A percentile compares a stretch with the other conserved stretches of the same genome.
Conservation (phyloP, 495 filamentous ascomycete species). For the Aspergillus funiculosus region DNA sequence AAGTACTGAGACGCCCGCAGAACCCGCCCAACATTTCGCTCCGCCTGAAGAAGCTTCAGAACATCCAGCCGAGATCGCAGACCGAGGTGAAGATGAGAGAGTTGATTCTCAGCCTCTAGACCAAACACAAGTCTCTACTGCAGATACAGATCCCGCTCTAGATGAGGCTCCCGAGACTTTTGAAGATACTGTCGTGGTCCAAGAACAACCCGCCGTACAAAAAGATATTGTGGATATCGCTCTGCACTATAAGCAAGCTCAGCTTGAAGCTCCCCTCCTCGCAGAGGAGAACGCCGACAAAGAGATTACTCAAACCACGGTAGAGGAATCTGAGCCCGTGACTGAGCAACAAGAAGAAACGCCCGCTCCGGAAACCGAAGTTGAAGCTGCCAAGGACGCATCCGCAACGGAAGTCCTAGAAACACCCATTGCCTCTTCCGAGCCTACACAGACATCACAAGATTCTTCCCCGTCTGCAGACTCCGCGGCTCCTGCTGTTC, state of each 20-base stretch:
- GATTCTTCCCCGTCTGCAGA: neutral
- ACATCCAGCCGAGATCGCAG: neutral
- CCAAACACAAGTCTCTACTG: neutral
- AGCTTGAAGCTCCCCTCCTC: no score
- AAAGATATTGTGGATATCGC: neutral
- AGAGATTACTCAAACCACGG: no score
- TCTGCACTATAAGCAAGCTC: neutral
- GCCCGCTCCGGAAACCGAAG: no score
- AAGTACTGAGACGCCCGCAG: neutral
- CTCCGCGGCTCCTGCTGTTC: neutral
- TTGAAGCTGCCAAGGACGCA: no score
- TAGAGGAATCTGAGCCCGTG: no score
- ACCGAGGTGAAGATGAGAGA: neutral
- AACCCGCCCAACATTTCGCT: neutral
- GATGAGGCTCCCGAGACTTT: conserved; percentile 3
- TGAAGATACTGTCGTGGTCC: conserved; percentile 3
- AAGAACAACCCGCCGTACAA: neutral
- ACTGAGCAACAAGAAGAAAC: no score
- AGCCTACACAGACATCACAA: neutral
- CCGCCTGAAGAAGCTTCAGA: neutral
- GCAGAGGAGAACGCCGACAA: no score
- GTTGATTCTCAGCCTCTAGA: neutral
- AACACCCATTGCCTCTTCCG: neutral
- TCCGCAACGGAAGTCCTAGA: neutral
- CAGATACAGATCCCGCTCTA: neutral